Evolutionary conservation across 108 stramenopile species (phyloP).

Genomic region (Pseudonitzschia delicatissima): DNA sequence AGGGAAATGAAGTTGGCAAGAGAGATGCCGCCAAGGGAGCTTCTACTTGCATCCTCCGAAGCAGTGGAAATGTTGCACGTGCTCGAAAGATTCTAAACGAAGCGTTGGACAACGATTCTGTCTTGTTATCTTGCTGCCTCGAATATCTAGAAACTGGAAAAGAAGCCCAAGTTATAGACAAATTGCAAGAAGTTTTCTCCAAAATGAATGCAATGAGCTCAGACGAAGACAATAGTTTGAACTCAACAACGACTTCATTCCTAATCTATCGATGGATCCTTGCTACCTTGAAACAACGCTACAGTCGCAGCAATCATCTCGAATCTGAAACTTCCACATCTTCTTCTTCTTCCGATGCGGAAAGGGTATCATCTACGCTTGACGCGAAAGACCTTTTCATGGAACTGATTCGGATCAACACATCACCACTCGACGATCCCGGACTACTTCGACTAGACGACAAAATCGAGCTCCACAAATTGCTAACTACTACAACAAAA

Average conservation of each 20-base stretch:
- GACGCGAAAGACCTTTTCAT: conserved; percentile 12
- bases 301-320: neutral
- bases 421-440: conserved; percentile 68
- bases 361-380: too few species aligned
- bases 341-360: too few species aligned
- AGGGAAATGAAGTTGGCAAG: neutral
- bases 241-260: neutral
- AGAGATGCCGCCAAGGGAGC: conserved; percentile 28
- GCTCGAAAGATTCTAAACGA: neutral
- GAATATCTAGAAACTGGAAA: neutral
- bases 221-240: neutral
- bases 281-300: neutral
- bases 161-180: neutral
- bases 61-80: neutral
- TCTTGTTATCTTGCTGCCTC: neutral
- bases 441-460: conserved; percentile 58
- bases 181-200: neutral
- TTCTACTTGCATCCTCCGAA: conserved; percentile 39
- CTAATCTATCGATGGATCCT: conserved; percentile 6
- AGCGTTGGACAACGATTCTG: neutral
- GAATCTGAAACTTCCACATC: too few species aligned
- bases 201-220: neutral
- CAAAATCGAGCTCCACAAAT: conserved; percentile 52
- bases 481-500: conserved; percentile 21
- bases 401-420: conserved; percentile 46